phyloP scores from a whole-genome alignment of 257 asterid genomes.

The Solanum sejunctum region DNA sequence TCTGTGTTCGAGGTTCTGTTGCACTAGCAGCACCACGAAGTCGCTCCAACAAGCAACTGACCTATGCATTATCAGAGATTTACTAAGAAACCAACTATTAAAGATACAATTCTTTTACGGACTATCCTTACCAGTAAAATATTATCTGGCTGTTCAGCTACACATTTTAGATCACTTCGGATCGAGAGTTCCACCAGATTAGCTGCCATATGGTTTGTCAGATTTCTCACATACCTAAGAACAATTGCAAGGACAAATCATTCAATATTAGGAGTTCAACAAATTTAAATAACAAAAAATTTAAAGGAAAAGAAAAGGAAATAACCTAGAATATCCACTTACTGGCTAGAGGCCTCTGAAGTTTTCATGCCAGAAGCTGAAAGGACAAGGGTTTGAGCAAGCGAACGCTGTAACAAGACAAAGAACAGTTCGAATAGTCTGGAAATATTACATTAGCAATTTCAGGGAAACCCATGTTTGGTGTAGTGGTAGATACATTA shows the following conservation, averaged over 20 bases:
- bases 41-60: conserved; percentile 84
- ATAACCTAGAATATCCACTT: conserved; percentile 19
- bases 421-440: not conserved
- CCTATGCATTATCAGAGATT: conserved; percentile 33
- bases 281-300: conserved; percentile 1
- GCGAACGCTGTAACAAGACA: conserved; percentile 62
- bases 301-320: not conserved
- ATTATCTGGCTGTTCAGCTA: conserved; percentile 81
- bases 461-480: not conserved
- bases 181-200: conserved; percentile 62
- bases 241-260: conserved; percentile 5
- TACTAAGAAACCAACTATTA: not conserved
- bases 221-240: conserved; percentile 52
- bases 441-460: not conserved
- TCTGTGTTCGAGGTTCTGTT: conserved; percentile 83
- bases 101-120: not conserved
- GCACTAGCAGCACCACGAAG: conserved; percentile 97
- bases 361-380: conserved; percentile 68
- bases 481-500: not conserved
- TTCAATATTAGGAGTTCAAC: conserved; percentile 1
- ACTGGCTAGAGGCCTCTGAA: conserved; percentile 56
- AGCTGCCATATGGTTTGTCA: conserved; percentile 63
- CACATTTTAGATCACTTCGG: conserved; percentile 55
- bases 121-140: conserved; percentile 49
- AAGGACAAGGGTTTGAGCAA: conserved; percentile 75